phyloP scores from a whole-genome alignment of 495 filamentous ascomycete genomes.

The Annulohypoxylon bovei region DNA sequence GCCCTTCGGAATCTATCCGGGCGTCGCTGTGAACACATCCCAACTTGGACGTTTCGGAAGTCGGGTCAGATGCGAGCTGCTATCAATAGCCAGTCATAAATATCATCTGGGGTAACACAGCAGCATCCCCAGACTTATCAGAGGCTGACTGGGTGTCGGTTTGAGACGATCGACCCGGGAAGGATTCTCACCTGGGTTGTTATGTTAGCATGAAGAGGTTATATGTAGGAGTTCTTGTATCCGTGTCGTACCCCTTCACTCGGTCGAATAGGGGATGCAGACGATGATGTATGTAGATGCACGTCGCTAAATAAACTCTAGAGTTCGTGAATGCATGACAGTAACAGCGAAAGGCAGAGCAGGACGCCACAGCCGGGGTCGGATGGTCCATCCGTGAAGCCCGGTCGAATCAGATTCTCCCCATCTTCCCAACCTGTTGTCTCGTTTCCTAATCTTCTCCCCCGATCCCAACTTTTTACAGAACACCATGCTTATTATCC shows the following conservation, averaged over 20 bases:
- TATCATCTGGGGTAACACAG: conserved; percentile 30
- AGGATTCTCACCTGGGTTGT: conserved; percentile 22
- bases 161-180: conserved; percentile 15
- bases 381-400: conserved; percentile 39
- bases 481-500: conserved; percentile 21
- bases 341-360: conserved; percentile 13
- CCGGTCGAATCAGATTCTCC: conserved; percentile 46
- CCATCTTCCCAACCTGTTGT: conserved; percentile 43
- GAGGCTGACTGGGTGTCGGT: conserved; percentile 17
- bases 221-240: conserved; percentile 19
- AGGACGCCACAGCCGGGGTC: conserved; percentile 33
- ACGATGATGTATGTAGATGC: conserved; percentile 23
- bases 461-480: conserved; percentile 30
- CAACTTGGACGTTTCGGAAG: conserved; percentile 21
- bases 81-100: conserved; percentile 25
- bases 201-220: not conserved
- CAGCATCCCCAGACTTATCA: conserved; percentile 30
- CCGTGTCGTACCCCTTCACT: not conserved
- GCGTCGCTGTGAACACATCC: conserved; percentile 1
- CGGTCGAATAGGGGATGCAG: conserved; percentile 31
- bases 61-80: conserved; percentile 31
- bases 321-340: conserved; percentile 27
- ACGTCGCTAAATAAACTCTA: conserved; percentile 34
- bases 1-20: not conserved
- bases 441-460: conserved; percentile 25